Evolutionary conservation across 441 rosid genomes (phyloP).

Genomic region (Manihot esculenta): DNA sequence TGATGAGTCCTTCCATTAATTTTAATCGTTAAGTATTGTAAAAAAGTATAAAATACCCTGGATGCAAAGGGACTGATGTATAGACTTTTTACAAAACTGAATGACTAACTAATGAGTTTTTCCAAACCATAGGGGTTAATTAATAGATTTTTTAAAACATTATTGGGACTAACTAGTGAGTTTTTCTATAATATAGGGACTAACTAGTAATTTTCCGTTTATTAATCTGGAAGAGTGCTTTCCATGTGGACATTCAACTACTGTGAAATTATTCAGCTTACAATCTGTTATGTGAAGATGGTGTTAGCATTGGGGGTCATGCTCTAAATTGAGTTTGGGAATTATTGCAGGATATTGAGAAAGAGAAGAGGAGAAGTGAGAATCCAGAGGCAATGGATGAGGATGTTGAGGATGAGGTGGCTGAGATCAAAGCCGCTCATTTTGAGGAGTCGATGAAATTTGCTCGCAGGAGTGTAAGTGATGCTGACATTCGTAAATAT

Average conservation of each 20-base stretch:
- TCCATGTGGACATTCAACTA: not conserved
- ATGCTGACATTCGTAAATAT: conserved; percentile 58
- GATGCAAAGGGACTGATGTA: too few relatives aligned
- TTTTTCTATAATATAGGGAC: too few relatives aligned
- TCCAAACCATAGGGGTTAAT: too few relatives aligned
- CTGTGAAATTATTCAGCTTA: not conserved
- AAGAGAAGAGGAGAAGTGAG: conserved; percentile 41
- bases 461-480: conserved; percentile 59
- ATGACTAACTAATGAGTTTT: too few relatives aligned
- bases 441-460: conserved; percentile 63
- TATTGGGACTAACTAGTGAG: too few relatives aligned
- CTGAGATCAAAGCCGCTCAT: conserved; percentile 56
- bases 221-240: not conserved
- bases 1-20: too few relatives aligned
- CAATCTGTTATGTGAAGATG: not conserved
- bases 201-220: too few relatives aligned
- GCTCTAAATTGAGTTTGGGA: not conserved
- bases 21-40: too few relatives aligned
- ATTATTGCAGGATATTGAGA: conserved; percentile 50
- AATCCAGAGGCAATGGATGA: conserved; percentile 65
- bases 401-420: conserved; percentile 49
- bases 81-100: too few relatives aligned
- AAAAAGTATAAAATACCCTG: too few relatives aligned
- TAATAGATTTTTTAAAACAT: too few relatives aligned
- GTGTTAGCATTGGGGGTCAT: not conserved